Percentiles rank a stretch among this genome's conserved stretches.
Evolutionary conservation across 768 basidiomycete species (phyloP).

Genomic region (Xerocomellus intermedius): DNA sequence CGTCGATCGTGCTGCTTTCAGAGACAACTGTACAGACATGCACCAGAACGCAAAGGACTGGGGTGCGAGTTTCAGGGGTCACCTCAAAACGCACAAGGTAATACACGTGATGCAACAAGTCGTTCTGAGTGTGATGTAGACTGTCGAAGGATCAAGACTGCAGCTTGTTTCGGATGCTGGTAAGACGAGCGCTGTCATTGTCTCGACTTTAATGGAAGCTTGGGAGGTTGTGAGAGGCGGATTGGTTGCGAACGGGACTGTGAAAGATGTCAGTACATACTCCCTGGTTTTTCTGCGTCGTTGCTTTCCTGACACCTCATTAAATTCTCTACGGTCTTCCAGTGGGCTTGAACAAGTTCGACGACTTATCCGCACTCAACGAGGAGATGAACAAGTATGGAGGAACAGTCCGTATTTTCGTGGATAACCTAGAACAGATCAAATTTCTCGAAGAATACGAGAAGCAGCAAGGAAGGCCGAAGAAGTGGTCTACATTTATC

Average conservation of each 20-base stretch:
- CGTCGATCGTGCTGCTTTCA: conserved; percentile 72
- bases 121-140: conserved; percentile 41
- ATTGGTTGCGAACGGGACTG: conserved; percentile 65
- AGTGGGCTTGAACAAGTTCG: conserved; percentile 64
- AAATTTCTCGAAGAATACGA: conserved; percentile 62
- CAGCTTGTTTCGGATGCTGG: conserved; percentile 59
- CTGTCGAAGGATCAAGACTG: conserved; percentile 68
- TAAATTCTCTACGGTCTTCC: conserved; percentile 85
- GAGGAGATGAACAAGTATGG: conserved; percentile 53
- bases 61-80: conserved; percentile 74
- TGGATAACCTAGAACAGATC: conserved; percentile 78
- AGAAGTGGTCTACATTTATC: conserved; percentile 74
- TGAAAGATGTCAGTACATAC: conserved; percentile 77
- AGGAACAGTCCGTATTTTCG: conserved; percentile 62
- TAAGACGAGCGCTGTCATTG: conserved; percentile 61
- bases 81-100: conserved; percentile 85
- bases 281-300: not conserved
- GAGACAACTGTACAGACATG: conserved; percentile 72
- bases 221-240: conserved; percentile 70
- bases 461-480: conserved; percentile 35
- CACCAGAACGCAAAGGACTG: conserved; percentile 61
- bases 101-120: not conserved
- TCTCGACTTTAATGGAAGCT: conserved; percentile 83
- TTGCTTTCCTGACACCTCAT: conserved; percentile 3
- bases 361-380: conserved; percentile 62